Evolutionary conservation across 208 protist species (phyloP).

Genomic region (Endotrypanum monterogeii): DNA sequence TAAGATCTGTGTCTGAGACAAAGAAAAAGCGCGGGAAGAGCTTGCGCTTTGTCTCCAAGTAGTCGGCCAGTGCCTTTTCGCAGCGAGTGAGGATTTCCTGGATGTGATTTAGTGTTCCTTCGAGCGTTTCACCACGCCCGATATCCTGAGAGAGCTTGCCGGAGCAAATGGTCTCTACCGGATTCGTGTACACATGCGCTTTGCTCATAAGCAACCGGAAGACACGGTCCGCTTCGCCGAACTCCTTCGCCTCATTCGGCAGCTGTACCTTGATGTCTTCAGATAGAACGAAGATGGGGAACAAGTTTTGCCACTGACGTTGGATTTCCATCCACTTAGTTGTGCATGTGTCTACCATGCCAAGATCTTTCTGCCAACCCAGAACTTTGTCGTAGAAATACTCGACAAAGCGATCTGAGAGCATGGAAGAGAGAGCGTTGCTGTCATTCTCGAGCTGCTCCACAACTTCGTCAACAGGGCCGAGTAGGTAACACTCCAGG

Average conservation of each 20-base stretch:
- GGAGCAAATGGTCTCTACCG: slow-evolving; percentile 91
- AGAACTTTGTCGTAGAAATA: slow-evolving; percentile 96
- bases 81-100: slow-evolving; percentile 94
- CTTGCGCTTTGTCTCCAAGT: slow-evolving; percentile 98
- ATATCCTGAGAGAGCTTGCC: slow-evolving; percentile 85
- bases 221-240: slow-evolving; percentile 90
- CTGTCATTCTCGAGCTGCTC: slow-evolving; percentile 96
- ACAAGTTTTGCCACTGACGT: slow-evolving; percentile 97
- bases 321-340: slow-evolving; percentile 96
- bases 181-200: slow-evolving; percentile 90
- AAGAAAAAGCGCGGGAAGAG: slow-evolving; percentile 99
- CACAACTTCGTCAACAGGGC: slow-evolving; percentile 93
- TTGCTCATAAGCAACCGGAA: slow-evolving; percentile 93
- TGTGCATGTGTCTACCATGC: slow-evolving; percentile 95
- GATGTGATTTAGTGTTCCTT: slow-evolving; percentile 92
- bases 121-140: slow-evolving; percentile 85
- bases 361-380: slow-evolving; percentile 96
- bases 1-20: slow-evolving; percentile 94
- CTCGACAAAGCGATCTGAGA: slow-evolving; percentile 95
- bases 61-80: slow-evolving; percentile 97
- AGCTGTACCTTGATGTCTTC: slow-evolving; percentile 98
- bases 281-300: slow-evolving; percentile 98
- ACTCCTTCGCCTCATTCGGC: slow-evolving; percentile 95
- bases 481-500: slow-evolving; percentile 91
- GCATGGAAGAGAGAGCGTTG: slow-evolving; percentile 96